Conservation (phyloP, 2,329 filamentous ascomycete genomes). For the Epichloe elymi region DNA sequence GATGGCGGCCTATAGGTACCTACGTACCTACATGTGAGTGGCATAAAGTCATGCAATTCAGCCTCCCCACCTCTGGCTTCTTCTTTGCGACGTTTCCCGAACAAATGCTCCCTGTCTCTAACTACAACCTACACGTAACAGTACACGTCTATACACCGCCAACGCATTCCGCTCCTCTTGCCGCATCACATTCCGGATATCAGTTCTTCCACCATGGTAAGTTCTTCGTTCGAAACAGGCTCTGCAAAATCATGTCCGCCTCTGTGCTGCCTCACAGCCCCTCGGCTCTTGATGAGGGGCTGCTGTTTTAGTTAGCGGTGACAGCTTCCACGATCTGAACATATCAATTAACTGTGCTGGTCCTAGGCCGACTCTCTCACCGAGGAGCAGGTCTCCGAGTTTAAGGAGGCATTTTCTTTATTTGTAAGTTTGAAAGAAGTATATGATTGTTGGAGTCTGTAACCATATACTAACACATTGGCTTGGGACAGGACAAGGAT, state of each 20-base stretch:
- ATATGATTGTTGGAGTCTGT: not conserved
- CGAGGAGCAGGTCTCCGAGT: constrained; percentile 99
- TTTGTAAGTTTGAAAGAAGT: constrained; percentile 58
- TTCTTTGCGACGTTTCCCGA: not conserved
- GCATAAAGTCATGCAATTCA: not conserved
- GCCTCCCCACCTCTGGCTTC: constrained; percentile 1
- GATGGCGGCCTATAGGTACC: too few species aligned
- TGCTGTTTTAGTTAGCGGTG: constrained; percentile 1
- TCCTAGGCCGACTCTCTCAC: constrained; percentile 89
- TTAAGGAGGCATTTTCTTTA: constrained; percentile 99
- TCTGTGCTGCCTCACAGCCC: not conserved
- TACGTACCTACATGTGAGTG: too few species aligned
- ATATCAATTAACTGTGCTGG: constrained; percentile 11
- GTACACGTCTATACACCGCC: not conserved
- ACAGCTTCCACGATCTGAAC: not conserved
- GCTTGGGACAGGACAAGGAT: constrained; percentile 62
- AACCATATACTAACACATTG: constrained; percentile 1
- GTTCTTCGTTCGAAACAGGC: not conserved
- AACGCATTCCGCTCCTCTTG: not conserved
- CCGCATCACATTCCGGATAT: not conserved
- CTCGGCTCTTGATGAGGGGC: constrained; percentile 13
- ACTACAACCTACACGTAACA: not conserved
- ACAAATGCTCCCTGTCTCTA: not conserved
- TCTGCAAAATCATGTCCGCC: not conserved
- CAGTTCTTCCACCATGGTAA: constrained; percentile 3